Percentiles rank a stretch among this genome's conserved stretches.
Evolutionary conservation across 2,329 filamentous ascomycete species (phyloP).

Genomic region (Penicillium sp.): DNA sequence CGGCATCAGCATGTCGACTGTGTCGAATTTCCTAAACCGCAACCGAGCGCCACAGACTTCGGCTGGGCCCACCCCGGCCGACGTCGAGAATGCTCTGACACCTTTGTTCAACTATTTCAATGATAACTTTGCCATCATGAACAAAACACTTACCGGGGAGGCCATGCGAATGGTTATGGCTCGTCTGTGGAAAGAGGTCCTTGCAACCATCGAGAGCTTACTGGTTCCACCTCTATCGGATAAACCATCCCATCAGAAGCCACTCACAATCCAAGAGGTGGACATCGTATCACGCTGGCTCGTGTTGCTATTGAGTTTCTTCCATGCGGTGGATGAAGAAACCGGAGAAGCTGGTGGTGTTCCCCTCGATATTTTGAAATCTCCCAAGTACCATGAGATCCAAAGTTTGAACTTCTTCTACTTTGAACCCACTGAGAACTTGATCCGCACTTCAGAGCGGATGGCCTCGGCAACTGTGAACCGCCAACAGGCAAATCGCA

Average conservation of each 20-base stretch:
- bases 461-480: constrained; percentile 88
- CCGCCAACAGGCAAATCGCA: constrained; percentile 67
- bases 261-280: constrained; percentile 81
- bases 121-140: constrained; percentile 99
- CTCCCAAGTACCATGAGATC: constrained; percentile 96
- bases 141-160: constrained; percentile 86
- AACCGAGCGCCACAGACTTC: constrained; percentile 50
- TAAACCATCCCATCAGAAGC: constrained; percentile 83
- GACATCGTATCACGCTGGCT: constrained; percentile 97
- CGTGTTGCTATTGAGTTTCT: constrained; percentile 86
- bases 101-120: constrained; percentile 93
- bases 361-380: constrained; percentile 87
- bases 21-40: constrained; percentile 67
- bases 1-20: constrained; percentile 70
- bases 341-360: constrained; percentile 83
- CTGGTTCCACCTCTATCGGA: constrained; percentile 93
- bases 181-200: constrained; percentile 93
- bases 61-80: constrained; percentile 65
- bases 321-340: constrained; percentile 87
- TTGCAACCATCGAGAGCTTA: constrained; percentile 85
- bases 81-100: constrained; percentile 78
- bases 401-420: constrained; percentile 98
- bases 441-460: constrained; percentile 91
- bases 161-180: constrained; percentile 99
- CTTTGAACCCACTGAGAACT: constrained; percentile 84